phyloP scores from a whole-genome alignment of 306 rosid species.

The Datisca glomerata region DNA sequence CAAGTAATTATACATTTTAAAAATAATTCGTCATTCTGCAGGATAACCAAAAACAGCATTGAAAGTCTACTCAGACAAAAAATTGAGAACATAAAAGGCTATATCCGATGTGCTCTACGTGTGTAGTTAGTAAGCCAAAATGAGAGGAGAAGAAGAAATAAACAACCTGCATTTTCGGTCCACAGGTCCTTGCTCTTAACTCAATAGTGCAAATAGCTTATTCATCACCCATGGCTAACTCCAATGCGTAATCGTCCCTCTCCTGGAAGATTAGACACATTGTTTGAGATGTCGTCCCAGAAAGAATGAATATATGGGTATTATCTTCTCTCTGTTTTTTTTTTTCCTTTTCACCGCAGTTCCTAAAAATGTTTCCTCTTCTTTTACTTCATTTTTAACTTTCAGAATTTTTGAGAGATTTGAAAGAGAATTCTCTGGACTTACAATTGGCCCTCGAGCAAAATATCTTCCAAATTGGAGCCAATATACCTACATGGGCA shows the following conservation, averaged over 20 bases:
- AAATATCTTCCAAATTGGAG: conserved; percentile 97
- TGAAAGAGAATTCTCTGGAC: conserved; percentile 20
- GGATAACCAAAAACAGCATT: too few relatives aligned
- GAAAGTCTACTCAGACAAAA: too few relatives aligned
- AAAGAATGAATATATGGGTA: background rate
- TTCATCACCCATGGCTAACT: conserved; percentile 93
- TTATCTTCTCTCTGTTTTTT: background rate
- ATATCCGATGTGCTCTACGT: too few relatives aligned
- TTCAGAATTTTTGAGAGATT: background rate
- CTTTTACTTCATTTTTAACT: background rate
- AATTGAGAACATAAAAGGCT: too few relatives aligned
- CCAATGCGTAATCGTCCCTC: conserved; percentile 96
- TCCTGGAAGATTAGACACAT: conserved; percentile 48
- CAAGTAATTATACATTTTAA: too few relatives aligned
- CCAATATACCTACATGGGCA: conserved; percentile 98
- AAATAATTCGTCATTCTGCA: too few relatives aligned
- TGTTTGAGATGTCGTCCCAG: conserved; percentile 9
- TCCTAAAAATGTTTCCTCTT: too few relatives aligned
- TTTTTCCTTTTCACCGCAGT: too few relatives aligned
- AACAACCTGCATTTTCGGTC: too few relatives aligned
- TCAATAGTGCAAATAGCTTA: conserved; percentile 11
- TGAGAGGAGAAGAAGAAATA: too few relatives aligned
- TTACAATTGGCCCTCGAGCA: conserved; percentile 92
- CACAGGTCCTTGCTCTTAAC: background rate
- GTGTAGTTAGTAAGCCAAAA: too few relatives aligned